Percentiles rank a stretch among this genome's conserved stretches.
These are phyloP conservation scores for Ceratocystis albifundus DNA, from an alignment of 2,329 filamentous ascomycete species.

Conservation along the genomic window DNA sequence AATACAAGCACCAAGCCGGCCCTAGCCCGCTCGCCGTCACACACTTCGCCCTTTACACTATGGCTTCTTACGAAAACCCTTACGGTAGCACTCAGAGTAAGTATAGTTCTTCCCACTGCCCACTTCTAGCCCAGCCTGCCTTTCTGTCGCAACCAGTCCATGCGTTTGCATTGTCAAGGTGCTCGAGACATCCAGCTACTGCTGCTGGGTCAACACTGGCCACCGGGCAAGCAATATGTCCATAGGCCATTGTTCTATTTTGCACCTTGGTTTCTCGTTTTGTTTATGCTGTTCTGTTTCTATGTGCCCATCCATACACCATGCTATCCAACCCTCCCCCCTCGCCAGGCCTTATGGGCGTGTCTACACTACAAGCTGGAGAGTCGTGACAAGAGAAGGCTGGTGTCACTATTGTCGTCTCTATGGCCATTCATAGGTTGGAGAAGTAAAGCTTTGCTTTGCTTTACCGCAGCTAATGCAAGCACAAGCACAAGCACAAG, in stretches of 20 bases:
- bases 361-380: too few species aligned
- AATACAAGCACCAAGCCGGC: not conserved
- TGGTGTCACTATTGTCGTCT: too few species aligned
- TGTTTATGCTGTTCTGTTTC: not conserved
- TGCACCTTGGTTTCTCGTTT: not conserved
- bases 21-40: not conserved
- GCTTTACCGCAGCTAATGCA: too few species aligned
- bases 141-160: not conserved
- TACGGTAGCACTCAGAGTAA: slow-evolving; percentile 11
- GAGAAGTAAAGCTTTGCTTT: too few species aligned
- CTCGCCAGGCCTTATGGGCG: too few species aligned
- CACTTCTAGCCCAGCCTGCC: not conserved
- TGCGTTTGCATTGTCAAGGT: not conserved
- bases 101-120: not conserved
- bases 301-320: not conserved
- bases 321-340: too few species aligned
- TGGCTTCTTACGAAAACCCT: slow-evolving; percentile 3
- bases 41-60: not conserved
- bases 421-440: too few species aligned
- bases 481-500: too few species aligned
- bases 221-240: not conserved
- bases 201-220: not conserved
- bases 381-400: too few species aligned
- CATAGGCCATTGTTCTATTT: slow-evolving; percentile 2
- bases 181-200: not conserved